Evolutionary conservation across 176 grass and related monocot genomes (phyloP), one percentile per base, ranked within the genome.

Genomic region (Pharus latifolius): DNA sequence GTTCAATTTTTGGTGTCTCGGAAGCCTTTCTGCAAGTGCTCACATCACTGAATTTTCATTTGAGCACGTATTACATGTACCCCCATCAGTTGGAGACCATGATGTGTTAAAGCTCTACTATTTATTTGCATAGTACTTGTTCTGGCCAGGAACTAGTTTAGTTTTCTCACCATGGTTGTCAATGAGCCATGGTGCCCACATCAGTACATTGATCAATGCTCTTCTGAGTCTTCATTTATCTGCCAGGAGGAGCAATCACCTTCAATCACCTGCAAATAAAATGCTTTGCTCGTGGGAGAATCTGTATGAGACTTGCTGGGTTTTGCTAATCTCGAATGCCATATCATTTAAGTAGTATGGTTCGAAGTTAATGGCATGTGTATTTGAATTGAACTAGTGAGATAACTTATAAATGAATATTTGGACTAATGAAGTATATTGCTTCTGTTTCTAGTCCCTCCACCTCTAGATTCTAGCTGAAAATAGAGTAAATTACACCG

Each of bases 81-180:
- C 63, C 67, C 53, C 61, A 4, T 49, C 33, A 25, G 7, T 54
- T 55, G 63, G 31, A 35, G 34, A 62, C 32, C 11, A 25, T 19
- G 41, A 60, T 46, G 24, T 67, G 33, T 27, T 40, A 53, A 69
- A 54, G 45, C 46, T 38, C 17, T 35, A 61, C 78, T 60, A 73
- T 60, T 41, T 74, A 74, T 62, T 55, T 35, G 26, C 42, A 49
- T 5, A 5, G 14, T 35, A 52, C 76, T 25, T 33, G 13, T 2
- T 73, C 15, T 54, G 30, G 4, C 12, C 13, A 40, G 8, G 24
- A 59, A 59, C 31, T 20, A 1, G 48, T 13, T 44, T 10, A 7
- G 10, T 24, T 38, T 17, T 67, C 32, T 2, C 6, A 45, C 11
- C 7, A 2, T 32, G n/a, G 45, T 35, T n/a, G 3, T 33, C 18